Evolutionary conservation across 495 filamentous ascomycete genomes (phyloP), one percentile per base, ranked within the genome.

Genomic region (Penicillium coprophilum): DNA sequence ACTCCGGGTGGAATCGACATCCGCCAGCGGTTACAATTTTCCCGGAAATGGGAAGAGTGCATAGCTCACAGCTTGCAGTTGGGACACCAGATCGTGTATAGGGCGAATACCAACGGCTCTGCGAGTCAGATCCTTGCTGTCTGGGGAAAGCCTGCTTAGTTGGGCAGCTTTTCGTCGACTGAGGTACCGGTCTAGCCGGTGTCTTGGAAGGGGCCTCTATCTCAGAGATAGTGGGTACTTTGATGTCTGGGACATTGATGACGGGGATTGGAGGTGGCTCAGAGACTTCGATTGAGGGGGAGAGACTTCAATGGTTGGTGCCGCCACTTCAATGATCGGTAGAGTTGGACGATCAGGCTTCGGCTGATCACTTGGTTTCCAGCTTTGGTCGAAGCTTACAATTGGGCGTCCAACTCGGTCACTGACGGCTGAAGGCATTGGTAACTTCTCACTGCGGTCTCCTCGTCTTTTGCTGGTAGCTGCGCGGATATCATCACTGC

Each of bases 401-500:
- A 96, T 96, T 49, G 91, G 92, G 63, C 92, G 83, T 50, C 90
- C 89, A 51, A 87, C 84, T 58, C 79, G 86, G 72, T 95, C 85
- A 74, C 89, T 94, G 68, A 96, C 90, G 39, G 89, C 82, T 28
- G 88, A 88, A 61, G 92, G 92, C 64, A 85, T 91, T 5, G 92
- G 92, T 30, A 96, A 73, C 61, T 88, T 93, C 47, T 87, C 73
- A 65, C 92, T 96, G 62, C 91, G 85, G 67, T 96, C 90, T 59
- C 83, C 90, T 54, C 92, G 77, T 67, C 74, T 86, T 81, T 92
- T 94, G 75, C 87, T 92, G n/a, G 92, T 96, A n/a, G 92, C 92
- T 50, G 86, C 82, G 28, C 86, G 81, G 53, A 96, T 92, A 46
- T 96, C 92, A 43, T 95, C 90, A 59, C 89, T 77, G 48, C 92